These are phyloP conservation scores for Gryganskiella cystojenkinii DNA, from an alignment of 192 early-diverging fungal species.

Conservation along the genomic window DNA sequence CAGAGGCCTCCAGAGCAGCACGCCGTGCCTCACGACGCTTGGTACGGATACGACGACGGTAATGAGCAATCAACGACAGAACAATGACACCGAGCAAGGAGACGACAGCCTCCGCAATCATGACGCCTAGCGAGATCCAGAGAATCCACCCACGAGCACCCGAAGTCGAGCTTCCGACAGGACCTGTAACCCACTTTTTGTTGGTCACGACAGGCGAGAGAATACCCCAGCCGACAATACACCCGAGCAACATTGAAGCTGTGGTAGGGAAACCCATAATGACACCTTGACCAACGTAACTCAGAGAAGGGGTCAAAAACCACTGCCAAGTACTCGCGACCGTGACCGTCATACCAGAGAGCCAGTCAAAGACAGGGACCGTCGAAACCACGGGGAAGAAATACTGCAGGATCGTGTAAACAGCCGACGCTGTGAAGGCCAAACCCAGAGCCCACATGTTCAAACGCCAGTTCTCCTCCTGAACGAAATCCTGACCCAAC, in stretches of 20 bases:
- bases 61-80: slow-evolving; percentile 55
- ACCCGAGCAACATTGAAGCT: slow-evolving; percentile 76
- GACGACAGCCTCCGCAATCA: slow-evolving; percentile 78
- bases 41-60: slow-evolving; percentile 28
- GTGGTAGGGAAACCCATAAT: slow-evolving; percentile 87
- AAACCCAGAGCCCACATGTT: slow-evolving; percentile 65
- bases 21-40: slow-evolving; percentile 25
- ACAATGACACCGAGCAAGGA: slow-evolving; percentile 66
- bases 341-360: slow-evolving; percentile 63
- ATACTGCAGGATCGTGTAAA: slow-evolving; percentile 71
- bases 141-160: slow-evolving; percentile 84
- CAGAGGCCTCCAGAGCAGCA: slow-evolving; percentile 26
- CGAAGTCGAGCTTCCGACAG: slow-evolving; percentile 74
- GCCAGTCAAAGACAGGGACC: slow-evolving; percentile 69
- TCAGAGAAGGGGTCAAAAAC: slow-evolving; percentile 77
- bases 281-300: slow-evolving; percentile 83
- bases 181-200: slow-evolving; percentile 76
- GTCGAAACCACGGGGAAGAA: slow-evolving; percentile 67
- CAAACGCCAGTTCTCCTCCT: slow-evolving; percentile 67
- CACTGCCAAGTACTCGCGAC: slow-evolving; percentile 70
- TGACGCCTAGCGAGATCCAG: slow-evolving; percentile 84
- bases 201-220: slow-evolving; percentile 76
- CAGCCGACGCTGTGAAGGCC: slow-evolving; percentile 68
- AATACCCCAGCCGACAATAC: slow-evolving; percentile 79
- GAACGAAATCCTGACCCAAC: slow-evolving; percentile 31